phyloP scores from a whole-genome alignment of 2,329 filamentous ascomycete genomes.

The Aspergillus candidus region DNA sequence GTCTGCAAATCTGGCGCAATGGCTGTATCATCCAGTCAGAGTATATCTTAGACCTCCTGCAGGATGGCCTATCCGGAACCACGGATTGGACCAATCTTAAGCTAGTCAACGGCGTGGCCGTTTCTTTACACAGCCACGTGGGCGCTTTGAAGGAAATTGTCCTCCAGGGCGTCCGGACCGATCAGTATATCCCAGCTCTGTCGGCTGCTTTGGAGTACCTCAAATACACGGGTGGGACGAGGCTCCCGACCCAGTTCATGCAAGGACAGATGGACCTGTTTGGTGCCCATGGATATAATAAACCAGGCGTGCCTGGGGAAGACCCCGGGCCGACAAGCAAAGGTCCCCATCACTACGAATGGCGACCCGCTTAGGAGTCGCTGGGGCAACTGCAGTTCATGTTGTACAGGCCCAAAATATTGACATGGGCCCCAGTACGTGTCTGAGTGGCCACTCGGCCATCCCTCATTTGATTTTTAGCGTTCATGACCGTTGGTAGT shows the following conservation, averaged over 20 bases:
- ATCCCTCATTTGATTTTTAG: too few species aligned
- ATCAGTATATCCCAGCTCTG: conserved; percentile 57
- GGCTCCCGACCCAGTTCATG: conserved; percentile 62
- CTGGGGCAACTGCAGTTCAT: neutral
- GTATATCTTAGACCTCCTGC: conserved; percentile 56
- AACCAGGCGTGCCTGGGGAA: conserved; percentile 45
- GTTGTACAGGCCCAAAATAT: neutral
- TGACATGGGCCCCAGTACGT: neutral
- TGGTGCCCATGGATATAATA: conserved; percentile 60
- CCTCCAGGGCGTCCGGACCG: conserved; percentile 48
- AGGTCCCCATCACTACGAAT: conserved; percentile 60
- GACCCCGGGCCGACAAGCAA: conserved; percentile 47
- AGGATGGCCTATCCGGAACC: conserved; percentile 22
- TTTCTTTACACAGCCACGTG: conserved; percentile 49
- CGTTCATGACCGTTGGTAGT: too few species aligned
- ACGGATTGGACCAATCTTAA: conserved; percentile 31
- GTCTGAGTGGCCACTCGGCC: too few species aligned
- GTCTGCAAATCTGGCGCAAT: conserved; percentile 56
- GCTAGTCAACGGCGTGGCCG: conserved; percentile 43
- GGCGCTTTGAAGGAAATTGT: conserved; percentile 52
- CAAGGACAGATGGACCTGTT: conserved; percentile 68
- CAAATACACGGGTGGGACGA: conserved; percentile 56
- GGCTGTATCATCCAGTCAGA: conserved; percentile 68
- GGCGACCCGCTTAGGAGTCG: conserved; percentile 41
- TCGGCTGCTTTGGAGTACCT: conserved; percentile 60